phyloP scores from a whole-genome alignment of 2,329 filamentous ascomycete species.

The Hymenoscyphus infarciens region DNA sequence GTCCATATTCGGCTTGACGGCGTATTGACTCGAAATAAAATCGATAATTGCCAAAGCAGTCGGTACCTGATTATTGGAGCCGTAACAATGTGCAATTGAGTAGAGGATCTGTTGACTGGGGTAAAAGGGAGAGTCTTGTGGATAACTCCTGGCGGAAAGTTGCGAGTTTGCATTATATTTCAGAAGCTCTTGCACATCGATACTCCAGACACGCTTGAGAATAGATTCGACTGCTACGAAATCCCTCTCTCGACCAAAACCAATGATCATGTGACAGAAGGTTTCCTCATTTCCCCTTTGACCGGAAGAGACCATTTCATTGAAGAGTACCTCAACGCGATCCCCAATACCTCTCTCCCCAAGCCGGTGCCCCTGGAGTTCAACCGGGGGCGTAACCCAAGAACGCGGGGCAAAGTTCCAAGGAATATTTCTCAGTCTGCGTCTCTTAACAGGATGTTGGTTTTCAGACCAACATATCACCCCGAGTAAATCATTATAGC shows the following conservation, averaged over 20 bases:
- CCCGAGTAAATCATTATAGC: constrained; percentile 54
- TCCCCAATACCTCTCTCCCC: constrained; percentile 24
- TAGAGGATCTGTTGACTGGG: constrained; percentile 59
- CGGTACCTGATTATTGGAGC: constrained; percentile 60
- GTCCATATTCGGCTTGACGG: constrained; percentile 50
- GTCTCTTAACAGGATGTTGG: constrained; percentile 39
- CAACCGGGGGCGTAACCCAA: constrained; percentile 17
- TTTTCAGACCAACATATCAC: constrained; percentile 45
- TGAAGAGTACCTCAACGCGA: constrained; percentile 37
- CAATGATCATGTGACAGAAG: constrained; percentile 50
- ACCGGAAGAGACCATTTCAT: constrained; percentile 44
- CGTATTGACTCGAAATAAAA: constrained; percentile 57
- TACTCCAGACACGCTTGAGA: constrained; percentile 51
- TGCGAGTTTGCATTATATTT: constrained; percentile 10
- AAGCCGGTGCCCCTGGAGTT: constrained; percentile 27
- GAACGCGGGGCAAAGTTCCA: constrained; percentile 29
- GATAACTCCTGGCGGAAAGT: constrained; percentile 39
- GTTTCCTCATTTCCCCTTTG: constrained; percentile 48
- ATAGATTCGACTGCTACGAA: constrained; percentile 43
- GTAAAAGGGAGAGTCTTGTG: constrained; percentile 48
- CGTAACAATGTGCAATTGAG: constrained; percentile 65
- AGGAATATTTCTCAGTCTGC: constrained; percentile 32
- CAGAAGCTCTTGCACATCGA: constrained; percentile 34
- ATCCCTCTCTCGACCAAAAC: constrained; percentile 50
- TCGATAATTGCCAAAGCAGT: constrained; percentile 58